A percentile compares a stretch with the other conserved stretches of the same genome.
These are phyloP conservation scores for Avicennia marina DNA, from an alignment of 257 asterid genomes.

Conservation along the genomic window DNA sequence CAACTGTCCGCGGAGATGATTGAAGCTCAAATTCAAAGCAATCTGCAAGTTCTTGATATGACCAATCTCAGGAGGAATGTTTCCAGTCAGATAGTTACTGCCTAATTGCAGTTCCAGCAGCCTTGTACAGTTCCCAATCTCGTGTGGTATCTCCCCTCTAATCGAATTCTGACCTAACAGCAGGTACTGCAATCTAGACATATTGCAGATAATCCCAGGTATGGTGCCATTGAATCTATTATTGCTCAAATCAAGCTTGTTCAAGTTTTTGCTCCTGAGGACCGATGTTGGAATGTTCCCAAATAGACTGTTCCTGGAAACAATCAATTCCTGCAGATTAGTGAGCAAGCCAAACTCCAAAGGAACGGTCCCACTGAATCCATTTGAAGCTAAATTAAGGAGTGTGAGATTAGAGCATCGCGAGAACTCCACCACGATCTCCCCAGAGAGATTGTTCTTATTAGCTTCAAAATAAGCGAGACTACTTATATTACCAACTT, in stretches of 20 bases:
- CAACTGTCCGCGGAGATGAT: conserved; percentile 66
- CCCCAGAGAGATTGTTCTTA: conserved; percentile 76
- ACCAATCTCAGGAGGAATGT: conserved; percentile 80
- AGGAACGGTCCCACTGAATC: conserved; percentile 67
- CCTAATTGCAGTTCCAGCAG: conserved; percentile 80
- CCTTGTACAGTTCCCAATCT: conserved; percentile 80
- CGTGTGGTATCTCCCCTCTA: conserved; percentile 69
- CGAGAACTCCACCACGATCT: conserved; percentile 67
- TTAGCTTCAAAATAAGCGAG: conserved; percentile 93
- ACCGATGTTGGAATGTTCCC: conserved; percentile 74
- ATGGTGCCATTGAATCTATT: conserved; percentile 70
- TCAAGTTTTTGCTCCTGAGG: conserved; percentile 65
- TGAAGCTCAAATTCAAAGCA: conserved; percentile 72
- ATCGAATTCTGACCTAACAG: conserved; percentile 59
- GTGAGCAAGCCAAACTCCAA: conserved; percentile 63
- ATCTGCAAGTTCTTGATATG: conserved; percentile 86
- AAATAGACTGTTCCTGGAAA: conserved; percentile 55
- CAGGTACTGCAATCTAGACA: conserved; percentile 74
- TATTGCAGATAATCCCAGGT: conserved; percentile 62
- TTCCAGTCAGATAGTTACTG: conserved; percentile 64
- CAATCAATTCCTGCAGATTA: conserved; percentile 80
- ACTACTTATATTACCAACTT: conserved; percentile 79
- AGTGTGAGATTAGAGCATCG: conserved; percentile 74
- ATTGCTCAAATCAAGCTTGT: conserved; percentile 78
- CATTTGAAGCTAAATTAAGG: conserved; percentile 83